Percentiles rank a stretch among this genome's conserved stretches.
phyloP scores from a whole-genome alignment of 495 filamentous ascomycete genomes.

The Annulohypoxylon nitens region DNA sequence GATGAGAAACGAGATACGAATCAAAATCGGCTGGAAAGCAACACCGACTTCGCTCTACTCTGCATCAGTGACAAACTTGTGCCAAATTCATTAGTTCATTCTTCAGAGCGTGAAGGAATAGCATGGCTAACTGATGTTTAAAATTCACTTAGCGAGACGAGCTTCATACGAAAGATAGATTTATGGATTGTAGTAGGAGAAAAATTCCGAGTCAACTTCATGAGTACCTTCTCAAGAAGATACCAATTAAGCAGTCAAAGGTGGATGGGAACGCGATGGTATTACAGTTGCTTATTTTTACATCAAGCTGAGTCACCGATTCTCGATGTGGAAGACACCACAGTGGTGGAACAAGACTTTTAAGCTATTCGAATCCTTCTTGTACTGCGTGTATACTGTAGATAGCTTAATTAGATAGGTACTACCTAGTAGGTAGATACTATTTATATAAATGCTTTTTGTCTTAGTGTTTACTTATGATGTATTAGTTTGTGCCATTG shows the following conservation, averaged over 20 bases:
- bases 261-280: not conserved
- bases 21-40: not conserved
- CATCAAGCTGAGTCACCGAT: not conserved
- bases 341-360: not conserved
- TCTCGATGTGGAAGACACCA: not conserved
- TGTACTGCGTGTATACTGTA: not conserved
- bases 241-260: not conserved
- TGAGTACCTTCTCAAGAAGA: not conserved
- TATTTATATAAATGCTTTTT: not conserved
- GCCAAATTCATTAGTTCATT: not conserved
- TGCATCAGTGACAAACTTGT: not conserved
- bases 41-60: no score
- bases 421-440: no score
- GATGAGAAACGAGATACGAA: constrained; percentile 36
- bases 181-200: no score
- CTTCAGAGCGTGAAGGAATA: not conserved
- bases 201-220: not conserved
- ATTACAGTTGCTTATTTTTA: not conserved
- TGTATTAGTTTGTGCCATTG: not conserved
- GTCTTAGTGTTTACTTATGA: not conserved
- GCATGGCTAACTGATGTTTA: not conserved
- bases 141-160: not conserved
- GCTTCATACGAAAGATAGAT: no score
- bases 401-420: not conserved
- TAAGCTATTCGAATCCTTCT: not conserved